Base-by-base conservation (phyloP, 192 early-diverging fungal genomes). In the Coemansia sp. region DNA sequence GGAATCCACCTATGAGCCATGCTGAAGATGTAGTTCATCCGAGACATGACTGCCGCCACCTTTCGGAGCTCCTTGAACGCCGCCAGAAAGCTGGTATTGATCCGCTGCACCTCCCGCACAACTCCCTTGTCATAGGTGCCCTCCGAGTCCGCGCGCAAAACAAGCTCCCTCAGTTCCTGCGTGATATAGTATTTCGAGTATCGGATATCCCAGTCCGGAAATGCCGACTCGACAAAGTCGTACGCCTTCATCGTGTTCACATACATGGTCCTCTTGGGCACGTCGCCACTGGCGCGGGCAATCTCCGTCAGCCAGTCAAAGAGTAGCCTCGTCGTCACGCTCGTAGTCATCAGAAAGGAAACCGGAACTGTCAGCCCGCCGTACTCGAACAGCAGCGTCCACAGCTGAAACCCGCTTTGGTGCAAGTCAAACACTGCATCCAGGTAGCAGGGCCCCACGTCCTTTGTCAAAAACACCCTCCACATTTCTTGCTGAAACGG, bases 341-440 rank as follows among this genome's bases (percentile, higher is more conserved):
- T 66, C 0, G 78, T 75, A 11, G 78, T 71, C 0, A 81, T 32
- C 59, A 81, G 35, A 59, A 71, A 81, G 24, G 71, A 70, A 0
- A 81, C 14, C 0, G 78, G 78, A 12, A 81, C 63, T 0, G 43
- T 61, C 40, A 40, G 35, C 8, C 47, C 63, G 19, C 32, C 29
- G 25, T 66, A 58, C 39, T 81, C 78, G 37, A 61, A 81, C 29
- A 81, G 57, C 64, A 81, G 36, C 25, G 69, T 69, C 78, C 78
- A 81, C 31, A 81, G n/a, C 53, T 75, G 72, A 27, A 75, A 81
- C 15, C 78, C 78, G n/a, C 72, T 70, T 9, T 8, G 43, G 36
- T 65, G 58, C 31, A 58, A 65, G 1, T 60, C 39, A 47, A 60
- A 81, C 11, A 54, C 38, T 0, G 78, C 72, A 31, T 81, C 78